Evolutionary conservation across 331 rosid species (phyloP).

Genomic region (Malus hybrid): DNA sequence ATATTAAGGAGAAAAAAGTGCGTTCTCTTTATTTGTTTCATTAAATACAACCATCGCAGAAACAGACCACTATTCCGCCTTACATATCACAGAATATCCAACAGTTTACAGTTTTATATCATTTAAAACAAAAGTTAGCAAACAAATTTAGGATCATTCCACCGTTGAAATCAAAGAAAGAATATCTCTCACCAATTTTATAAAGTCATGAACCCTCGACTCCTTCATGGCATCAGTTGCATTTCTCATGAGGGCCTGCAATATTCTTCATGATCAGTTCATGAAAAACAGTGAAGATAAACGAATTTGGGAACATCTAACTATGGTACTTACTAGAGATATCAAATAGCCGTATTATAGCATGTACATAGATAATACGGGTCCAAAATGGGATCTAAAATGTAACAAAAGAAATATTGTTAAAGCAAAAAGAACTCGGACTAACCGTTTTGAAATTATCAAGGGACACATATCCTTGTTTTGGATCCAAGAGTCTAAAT

Average conservation of each 20-base stretch:
- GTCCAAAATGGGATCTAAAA: not conserved
- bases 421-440: constrained; percentile 5
- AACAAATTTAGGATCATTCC: not conserved
- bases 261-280: constrained; percentile 17
- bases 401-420: not conserved
- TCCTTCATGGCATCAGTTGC: constrained; percentile 96
- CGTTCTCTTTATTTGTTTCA: not conserved
- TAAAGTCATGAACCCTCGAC: constrained; percentile 61
- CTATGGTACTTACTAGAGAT: not conserved
- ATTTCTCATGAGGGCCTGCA: constrained; percentile 80
- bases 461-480: constrained; percentile 53
- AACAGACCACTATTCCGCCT: not conserved
- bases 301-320: not conserved
- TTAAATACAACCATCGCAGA: not conserved
- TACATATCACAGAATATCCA: not conserved
- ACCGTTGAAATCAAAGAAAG: not conserved
- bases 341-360: not conserved
- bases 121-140: not conserved
- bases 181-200: constrained; percentile 60
- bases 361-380: not conserved
- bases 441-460: constrained; percentile 80
- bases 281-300: not conserved
- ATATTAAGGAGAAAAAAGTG: not conserved
- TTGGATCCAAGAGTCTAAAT: constrained; percentile 75
- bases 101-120: not conserved